Evolutionary conservation across 257 asterid genomes (phyloP).

Genomic region (Solanum sejunctum): DNA sequence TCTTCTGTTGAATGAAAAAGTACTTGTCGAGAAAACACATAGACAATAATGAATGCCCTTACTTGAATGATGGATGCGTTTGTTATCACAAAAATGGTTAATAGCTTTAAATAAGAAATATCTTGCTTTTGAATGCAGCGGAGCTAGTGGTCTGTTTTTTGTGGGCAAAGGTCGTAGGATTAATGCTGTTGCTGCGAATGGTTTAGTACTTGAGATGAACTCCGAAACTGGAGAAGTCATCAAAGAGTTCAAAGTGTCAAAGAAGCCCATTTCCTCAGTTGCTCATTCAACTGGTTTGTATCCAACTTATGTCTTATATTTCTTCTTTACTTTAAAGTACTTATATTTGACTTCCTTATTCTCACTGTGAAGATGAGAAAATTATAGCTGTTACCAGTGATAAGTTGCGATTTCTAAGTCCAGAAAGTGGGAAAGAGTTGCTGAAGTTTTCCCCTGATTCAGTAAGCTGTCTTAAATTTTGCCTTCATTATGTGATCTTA

Average conservation of each 20-base stretch:
- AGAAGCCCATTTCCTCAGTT: conserved; percentile 6
- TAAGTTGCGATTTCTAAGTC: conserved; percentile 11
- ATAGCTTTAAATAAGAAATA: neutral
- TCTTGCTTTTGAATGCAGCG: conserved; percentile 11
- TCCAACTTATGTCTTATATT: neutral
- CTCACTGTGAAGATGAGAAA: conserved; percentile 9
- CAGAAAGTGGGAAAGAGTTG: conserved; percentile 14
- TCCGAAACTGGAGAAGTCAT: conserved; percentile 17
- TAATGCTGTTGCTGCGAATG: conserved; percentile 9
- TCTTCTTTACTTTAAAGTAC: neutral
- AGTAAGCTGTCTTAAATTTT: conserved; percentile 1
- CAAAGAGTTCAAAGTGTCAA: conserved; percentile 14
- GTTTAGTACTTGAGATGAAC: conserved; percentile 11
- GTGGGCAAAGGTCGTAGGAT: conserved; percentile 4
- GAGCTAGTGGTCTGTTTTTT: conserved; percentile 11
- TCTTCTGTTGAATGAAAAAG: neutral
- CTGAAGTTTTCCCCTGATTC: conserved; percentile 13
- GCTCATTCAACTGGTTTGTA: conserved; percentile 13
- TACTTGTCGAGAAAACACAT: neutral
- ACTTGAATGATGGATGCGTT: neutral
- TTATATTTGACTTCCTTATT: neutral
- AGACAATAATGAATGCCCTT: neutral
- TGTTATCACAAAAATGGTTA: neutral
- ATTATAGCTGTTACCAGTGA: conserved; percentile 14
- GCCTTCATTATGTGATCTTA: neutral